These are phyloP conservation scores for Didymella arachidicola DNA, from an alignment of 2,329 filamentous ascomycete species.

Conservation along the genomic window DNA sequence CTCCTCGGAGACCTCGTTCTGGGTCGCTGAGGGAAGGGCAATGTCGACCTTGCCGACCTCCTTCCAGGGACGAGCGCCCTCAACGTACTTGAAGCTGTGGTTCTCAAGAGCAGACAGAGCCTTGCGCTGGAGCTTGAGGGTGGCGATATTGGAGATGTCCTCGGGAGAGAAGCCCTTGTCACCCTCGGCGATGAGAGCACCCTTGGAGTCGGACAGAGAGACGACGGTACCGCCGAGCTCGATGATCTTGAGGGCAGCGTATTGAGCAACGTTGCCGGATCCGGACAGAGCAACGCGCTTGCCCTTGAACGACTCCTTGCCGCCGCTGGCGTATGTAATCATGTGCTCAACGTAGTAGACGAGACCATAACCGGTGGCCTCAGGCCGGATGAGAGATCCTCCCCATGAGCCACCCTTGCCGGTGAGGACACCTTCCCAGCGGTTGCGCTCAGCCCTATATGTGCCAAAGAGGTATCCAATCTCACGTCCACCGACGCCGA, in stretches of 20 bases:
- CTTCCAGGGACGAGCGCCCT: conserved; percentile 87
- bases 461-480: conserved; percentile 95
- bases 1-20: conserved; percentile 95
- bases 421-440: conserved; percentile 95
- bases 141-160: conserved; percentile 79
- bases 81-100: conserved; percentile 82
- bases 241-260: conserved; percentile 93
- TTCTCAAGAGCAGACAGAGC: conserved; percentile 76
- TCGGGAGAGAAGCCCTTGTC: conserved; percentile 78
- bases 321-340: conserved; percentile 79
- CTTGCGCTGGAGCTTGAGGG: conserved; percentile 86
- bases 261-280: conserved; percentile 97
- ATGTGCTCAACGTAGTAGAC: conserved; percentile 69
- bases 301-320: conserved; percentile 83
- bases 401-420: conserved; percentile 95
- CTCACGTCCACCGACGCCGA: conserved; percentile 90
- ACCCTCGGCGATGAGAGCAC: conserved; percentile 76
- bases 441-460: conserved; percentile 87
- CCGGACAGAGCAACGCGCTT: conserved; percentile 96
- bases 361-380: conserved; percentile 95
- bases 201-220: conserved; percentile 92
- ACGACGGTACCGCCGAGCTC: conserved; percentile 93
- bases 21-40: conserved; percentile 89
- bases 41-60: conserved; percentile 91
- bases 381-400: conserved; percentile 90